phyloP scores from a whole-genome alignment of 2,329 filamentous ascomycete genomes.

The Pleurostoma richardsiae region DNA sequence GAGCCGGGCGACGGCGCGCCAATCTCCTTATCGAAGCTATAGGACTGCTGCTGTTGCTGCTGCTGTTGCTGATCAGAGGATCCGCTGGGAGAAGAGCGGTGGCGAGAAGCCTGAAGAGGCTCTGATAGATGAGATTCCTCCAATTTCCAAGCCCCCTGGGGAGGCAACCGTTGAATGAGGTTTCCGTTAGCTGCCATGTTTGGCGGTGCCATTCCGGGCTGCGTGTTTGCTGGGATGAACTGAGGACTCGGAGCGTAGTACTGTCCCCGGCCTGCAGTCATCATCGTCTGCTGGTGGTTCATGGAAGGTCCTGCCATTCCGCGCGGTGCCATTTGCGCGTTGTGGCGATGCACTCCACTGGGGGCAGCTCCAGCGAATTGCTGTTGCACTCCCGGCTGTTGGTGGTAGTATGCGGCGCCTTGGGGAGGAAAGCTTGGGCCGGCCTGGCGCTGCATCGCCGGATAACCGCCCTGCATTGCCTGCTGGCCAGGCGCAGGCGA shows the following conservation, averaged over 20 bases:
- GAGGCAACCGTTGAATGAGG: slow-evolving; percentile 34
- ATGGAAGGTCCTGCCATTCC: not conserved
- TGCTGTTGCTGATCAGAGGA: slow-evolving; percentile 14
- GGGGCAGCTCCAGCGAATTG: not conserved
- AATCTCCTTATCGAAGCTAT: slow-evolving; percentile 48
- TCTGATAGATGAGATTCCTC: slow-evolving; percentile 50
- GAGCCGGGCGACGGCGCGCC: slow-evolving; percentile 21
- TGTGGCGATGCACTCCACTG: slow-evolving; percentile 1
- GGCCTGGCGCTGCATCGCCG: slow-evolving; percentile 4
- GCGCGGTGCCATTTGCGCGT: not conserved
- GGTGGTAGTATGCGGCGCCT: not conserved
- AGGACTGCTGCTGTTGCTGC: slow-evolving; percentile 23
- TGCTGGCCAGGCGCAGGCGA: slow-evolving; percentile 4
- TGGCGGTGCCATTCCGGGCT: slow-evolving; percentile 15
- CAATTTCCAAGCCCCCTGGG: slow-evolving; percentile 44
- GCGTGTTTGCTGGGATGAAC: slow-evolving; percentile 6
- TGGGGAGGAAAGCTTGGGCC: not conserved
- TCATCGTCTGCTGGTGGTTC: not conserved
- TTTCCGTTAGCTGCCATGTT: slow-evolving; percentile 19
- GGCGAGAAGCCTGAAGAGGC: slow-evolving; percentile 36
- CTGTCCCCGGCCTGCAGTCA: slow-evolving; percentile 3
- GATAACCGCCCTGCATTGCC: slow-evolving; percentile 6
- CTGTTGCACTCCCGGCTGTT: not conserved
- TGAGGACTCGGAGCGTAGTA: slow-evolving; percentile 5
- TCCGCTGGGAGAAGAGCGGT: slow-evolving; percentile 23